Percentiles rank a stretch among this genome's conserved stretches.
These are phyloP conservation scores for Carnegiea gigantea DNA, from an alignment of 179 eudicot species.

Conservation along the genomic window DNA sequence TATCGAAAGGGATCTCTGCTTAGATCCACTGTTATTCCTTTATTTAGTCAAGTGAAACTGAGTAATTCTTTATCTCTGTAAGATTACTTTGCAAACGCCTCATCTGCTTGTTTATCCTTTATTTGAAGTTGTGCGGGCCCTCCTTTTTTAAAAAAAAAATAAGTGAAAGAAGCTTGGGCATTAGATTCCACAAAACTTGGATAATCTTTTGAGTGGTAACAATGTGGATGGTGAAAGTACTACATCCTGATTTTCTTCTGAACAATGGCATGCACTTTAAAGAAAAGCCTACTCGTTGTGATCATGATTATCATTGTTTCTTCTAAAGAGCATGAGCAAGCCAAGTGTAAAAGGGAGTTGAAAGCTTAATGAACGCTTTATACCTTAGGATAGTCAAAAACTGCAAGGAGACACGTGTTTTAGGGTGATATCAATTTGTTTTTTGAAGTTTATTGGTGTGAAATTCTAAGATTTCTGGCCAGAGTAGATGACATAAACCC, in stretches of 20 bases:
- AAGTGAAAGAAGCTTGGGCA: background rate
- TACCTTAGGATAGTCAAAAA: too few relatives aligned
- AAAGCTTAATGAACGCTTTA: too few relatives aligned
- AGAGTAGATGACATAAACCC: background rate
- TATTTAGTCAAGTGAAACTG: slow-evolving; percentile 76
- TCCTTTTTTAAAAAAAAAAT: too few relatives aligned
- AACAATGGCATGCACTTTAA: background rate
- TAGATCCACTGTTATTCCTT: slow-evolving; percentile 97
- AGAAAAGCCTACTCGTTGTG: too few relatives aligned
- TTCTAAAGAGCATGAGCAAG: background rate
- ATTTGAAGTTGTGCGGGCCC: background rate
- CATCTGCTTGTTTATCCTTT: background rate
- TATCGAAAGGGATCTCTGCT: slow-evolving; percentile 60
- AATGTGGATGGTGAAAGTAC: background rate
- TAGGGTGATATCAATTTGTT: background rate
- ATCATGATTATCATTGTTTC: too few relatives aligned
- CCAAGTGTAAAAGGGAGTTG: background rate
- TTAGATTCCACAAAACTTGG: background rate
- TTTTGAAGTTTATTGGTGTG: background rate
- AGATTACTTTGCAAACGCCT: slow-evolving; percentile 23
- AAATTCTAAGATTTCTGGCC: too few relatives aligned
- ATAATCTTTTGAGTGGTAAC: background rate
- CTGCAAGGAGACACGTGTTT: too few relatives aligned
- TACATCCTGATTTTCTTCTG: background rate
- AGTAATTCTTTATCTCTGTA: slow-evolving; percentile 60